Evolutionary conservation across 1,139 yeast genomes (phyloP).

Genomic region (Blastobotrys indianensis): DNA sequence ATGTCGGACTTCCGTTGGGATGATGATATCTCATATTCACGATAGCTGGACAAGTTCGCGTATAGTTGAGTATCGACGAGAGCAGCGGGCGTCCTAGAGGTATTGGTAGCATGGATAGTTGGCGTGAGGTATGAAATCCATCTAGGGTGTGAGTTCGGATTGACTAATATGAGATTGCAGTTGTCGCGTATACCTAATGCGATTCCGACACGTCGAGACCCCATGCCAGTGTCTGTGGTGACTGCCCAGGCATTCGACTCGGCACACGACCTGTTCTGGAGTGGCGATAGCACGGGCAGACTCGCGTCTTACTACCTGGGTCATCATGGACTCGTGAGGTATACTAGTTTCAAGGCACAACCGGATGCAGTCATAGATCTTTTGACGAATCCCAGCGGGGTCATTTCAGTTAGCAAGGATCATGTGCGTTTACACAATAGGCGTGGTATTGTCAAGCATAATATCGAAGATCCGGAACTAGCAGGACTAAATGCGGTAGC

Average conservation of each 20-base stretch:
- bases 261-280: conserved; percentile 72
- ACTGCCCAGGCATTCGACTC: conserved; percentile 59
- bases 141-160: background rate
- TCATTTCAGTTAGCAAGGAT: conserved; percentile 30
- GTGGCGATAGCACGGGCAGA: conserved; percentile 61
- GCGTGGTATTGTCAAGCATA: conserved; percentile 31
- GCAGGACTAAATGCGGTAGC: conserved; percentile 30
- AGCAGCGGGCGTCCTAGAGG: conserved; percentile 1
- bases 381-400: conserved; percentile 32
- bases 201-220: conserved; percentile 24
- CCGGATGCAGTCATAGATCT: conserved; percentile 29
- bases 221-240: conserved; percentile 25
- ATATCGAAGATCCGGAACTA: conserved; percentile 27
- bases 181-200: conserved; percentile 26
- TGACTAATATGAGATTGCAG: conserved; percentile 14
- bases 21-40: background rate
- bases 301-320: conserved; percentile 40
- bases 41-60: conserved; percentile 1
- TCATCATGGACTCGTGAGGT: conserved; percentile 38
- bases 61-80: background rate
- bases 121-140: conserved; percentile 40
- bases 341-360: conserved; percentile 38
- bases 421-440: conserved; percentile 33
- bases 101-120: conserved; percentile 38
- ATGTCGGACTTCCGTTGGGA: conserved; percentile 1